phyloP scores from a whole-genome alignment of 1,139 yeast species.

The Blastobotrys illinoisensis region DNA sequence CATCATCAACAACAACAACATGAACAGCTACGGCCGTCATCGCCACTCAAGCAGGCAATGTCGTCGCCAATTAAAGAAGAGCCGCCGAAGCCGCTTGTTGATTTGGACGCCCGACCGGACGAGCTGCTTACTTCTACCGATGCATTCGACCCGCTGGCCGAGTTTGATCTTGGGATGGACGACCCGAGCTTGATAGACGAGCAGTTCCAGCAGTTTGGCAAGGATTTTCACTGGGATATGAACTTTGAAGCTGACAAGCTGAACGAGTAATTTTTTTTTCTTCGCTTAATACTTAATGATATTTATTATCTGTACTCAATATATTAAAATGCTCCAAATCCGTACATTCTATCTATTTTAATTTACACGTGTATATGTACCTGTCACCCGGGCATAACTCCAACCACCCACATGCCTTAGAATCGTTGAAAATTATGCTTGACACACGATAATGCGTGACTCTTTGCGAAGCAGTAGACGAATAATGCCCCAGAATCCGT shows the following conservation, averaged over 20 bases:
- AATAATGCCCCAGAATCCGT: too few relatives aligned
- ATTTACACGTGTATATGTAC: too few relatives aligned
- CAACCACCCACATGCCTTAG: too few relatives aligned
- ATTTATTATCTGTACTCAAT: neutral
- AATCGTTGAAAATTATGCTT: too few relatives aligned
- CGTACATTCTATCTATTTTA: too few relatives aligned
- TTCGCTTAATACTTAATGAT: neutral
- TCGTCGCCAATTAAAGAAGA: neutral
- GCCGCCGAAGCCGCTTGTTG: neutral
- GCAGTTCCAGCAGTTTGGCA: neutral
- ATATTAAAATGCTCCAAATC: too few relatives aligned
- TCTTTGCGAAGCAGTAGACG: too few relatives aligned
- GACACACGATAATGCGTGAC: too few relatives aligned
- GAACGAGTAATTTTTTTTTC: neutral
- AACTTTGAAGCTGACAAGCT: neutral
- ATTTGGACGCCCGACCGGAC: neutral
- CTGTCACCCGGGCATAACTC: too few relatives aligned
- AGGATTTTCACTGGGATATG: neutral
- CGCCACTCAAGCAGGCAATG: neutral
- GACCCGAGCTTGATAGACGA: neutral
- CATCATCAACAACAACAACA: neutral
- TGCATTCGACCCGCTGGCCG: neutral
- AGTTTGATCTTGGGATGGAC: neutral
- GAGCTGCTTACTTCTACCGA: neutral
- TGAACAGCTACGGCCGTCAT: neutral